Base-by-base conservation (phyloP, 768 basidiomycete genomes). In the Psilocybe tampanensis region DNA sequence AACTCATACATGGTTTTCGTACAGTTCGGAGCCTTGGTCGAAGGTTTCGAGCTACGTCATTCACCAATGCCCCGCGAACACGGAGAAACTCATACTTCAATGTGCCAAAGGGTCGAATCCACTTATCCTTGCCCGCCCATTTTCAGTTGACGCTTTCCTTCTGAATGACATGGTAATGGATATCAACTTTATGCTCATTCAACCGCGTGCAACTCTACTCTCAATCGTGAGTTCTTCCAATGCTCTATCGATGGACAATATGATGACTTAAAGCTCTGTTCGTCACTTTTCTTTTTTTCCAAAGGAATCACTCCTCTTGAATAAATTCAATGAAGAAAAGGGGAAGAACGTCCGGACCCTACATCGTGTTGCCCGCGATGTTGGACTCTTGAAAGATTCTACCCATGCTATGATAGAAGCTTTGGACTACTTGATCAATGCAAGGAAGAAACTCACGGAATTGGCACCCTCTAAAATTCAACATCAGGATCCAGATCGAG, bases 121-220 rank as follows among this genome's bases (percentile, higher is more conserved):
- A 29, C 19, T 22, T 19, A 11, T 34, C 1, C 50, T 52, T 21
- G 23, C 29, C 3, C 49, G 49, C 8, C 56, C 56, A 12, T 57
- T 57, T 24, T 42, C 44, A 18, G 51, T 57, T 33, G 56, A 57
- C 26, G 49, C 49, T 11, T 52, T 57, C 23, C 24, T 57, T 26
- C 39, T 57, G 23, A 41, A 57, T 32, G 42, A 57, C 18, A n/a
- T 42, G 29, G 21, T 57, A 39, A 51, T 29, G 36, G 29, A 39
- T 2, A 52, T 52, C 29, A 52, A 39, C 22, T 15, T 18, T 7
- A 41, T 29, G 34, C 26, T 52, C 15, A 51, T 23, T 17, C 19
- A 36, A 2, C 49, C 42, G 9, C 50, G 56, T n/a, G 12, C 4
- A 18, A 29, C 15, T 44, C 47, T 57, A 0, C 32, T 47, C 32